Evolutionary conservation across 73 alveolate species (phyloP).

Genomic region (Diophrys sp.): DNA sequence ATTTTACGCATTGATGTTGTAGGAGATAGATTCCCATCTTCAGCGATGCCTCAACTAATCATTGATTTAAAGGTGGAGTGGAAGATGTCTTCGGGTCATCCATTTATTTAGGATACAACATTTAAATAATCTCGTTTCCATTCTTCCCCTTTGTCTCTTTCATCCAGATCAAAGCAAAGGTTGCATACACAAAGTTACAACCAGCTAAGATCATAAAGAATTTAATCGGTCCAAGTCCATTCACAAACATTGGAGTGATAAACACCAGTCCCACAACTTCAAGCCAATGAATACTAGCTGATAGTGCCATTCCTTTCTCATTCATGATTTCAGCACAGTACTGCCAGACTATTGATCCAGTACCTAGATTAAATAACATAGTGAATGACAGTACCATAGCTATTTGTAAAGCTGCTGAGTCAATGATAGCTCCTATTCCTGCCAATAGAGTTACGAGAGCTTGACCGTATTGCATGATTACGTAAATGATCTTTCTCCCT

Average conservation of each 20-base stretch:
- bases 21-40: too few relatives aligned
- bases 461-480: not conserved
- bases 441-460: not conserved
- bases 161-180: slow-evolving; percentile 9
- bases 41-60: too few relatives aligned
- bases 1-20: too few relatives aligned
- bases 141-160: slow-evolving; percentile 51
- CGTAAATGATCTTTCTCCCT: not conserved
- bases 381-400: not conserved
- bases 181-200: slow-evolving; percentile 18
- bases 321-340: slow-evolving; percentile 44
- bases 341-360: slow-evolving; percentile 25
- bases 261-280: slow-evolving; percentile 8
- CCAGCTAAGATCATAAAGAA: slow-evolving; percentile 36
- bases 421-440: not conserved
- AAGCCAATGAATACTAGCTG: slow-evolving; percentile 27
- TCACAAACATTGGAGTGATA: slow-evolving; percentile 16
- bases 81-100: too few relatives aligned
- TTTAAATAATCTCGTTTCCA: not conserved
- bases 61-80: too few relatives aligned
- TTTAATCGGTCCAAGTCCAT: slow-evolving; percentile 16
- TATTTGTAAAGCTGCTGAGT: not conserved
- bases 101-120: not conserved
- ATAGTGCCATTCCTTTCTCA: slow-evolving; percentile 38
- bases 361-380: not conserved